phyloP scores from a whole-genome alignment of 1,139 yeast species.

The Suhomyces guaymorum region DNA sequence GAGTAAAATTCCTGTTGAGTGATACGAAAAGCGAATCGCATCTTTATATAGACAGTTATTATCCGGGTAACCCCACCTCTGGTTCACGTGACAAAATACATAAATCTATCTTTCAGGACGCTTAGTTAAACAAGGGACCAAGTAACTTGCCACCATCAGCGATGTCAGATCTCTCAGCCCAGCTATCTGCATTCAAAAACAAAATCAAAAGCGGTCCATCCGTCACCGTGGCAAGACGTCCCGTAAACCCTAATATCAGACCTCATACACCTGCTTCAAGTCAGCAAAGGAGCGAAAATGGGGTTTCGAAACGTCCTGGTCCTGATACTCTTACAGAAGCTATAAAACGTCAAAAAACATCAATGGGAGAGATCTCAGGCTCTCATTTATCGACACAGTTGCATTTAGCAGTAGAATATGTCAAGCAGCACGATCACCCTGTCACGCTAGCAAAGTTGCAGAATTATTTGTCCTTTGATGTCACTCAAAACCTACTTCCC shows the following conservation, averaged over 20 bases:
- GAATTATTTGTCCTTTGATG: conserved; percentile 53
- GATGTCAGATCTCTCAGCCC: conserved; percentile 50
- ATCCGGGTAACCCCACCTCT: conserved; percentile 16
- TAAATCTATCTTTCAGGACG: not conserved
- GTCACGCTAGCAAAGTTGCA: conserved; percentile 63
- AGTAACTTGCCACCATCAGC: not conserved
- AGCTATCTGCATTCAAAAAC: conserved; percentile 50
- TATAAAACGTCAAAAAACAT: conserved; percentile 38
- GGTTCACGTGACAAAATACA: not conserved
- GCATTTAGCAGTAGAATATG: conserved; percentile 85
- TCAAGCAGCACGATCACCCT: conserved; percentile 68
- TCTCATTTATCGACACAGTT: conserved; percentile 79
- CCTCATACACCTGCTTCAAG: conserved; percentile 14
- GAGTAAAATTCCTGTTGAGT: conserved; percentile 7
- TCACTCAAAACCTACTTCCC: conserved; percentile 57
- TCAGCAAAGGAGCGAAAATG: conserved; percentile 9
- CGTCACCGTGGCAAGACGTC: conserved; percentile 37
- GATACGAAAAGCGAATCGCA: not conserved
- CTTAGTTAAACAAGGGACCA: not conserved
- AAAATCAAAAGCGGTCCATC: conserved; percentile 51
- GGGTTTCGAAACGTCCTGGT: conserved; percentile 18
- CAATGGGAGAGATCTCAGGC: conserved; percentile 37
- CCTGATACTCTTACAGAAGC: conserved; percentile 37
- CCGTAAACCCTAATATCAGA: conserved; percentile 16
- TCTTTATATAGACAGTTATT: conserved; percentile 1